phyloP scores from a whole-genome alignment of 495 filamentous ascomycete species.

The Cercophora newfieldiana region DNA sequence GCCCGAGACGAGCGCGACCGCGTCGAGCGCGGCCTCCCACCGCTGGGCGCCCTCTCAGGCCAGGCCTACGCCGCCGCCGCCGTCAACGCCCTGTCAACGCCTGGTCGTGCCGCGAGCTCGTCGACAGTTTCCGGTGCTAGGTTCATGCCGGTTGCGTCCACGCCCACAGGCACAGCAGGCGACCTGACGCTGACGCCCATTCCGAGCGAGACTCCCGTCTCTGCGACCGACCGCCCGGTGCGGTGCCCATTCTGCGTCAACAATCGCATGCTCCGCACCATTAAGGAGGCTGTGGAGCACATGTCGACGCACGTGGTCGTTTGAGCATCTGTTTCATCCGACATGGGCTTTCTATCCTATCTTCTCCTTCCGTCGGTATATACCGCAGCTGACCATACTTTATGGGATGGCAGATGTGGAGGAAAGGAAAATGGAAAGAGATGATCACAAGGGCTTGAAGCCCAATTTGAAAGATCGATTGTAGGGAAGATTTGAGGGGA shows the following conservation, averaged over 20 bases:
- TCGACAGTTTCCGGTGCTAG: slow-evolving; percentile 8
- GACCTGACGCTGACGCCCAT: slow-evolving; percentile 54
- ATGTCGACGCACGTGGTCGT: slow-evolving; percentile 60
- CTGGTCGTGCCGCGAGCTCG: slow-evolving; percentile 16
- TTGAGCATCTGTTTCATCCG: slow-evolving; percentile 20
- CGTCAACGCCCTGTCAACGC: slow-evolving; percentile 29
- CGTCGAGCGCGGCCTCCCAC: slow-evolving; percentile 43
- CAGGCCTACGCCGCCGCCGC: slow-evolving; percentile 36
- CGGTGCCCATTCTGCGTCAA: slow-evolving; percentile 59
- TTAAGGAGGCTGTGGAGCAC: slow-evolving; percentile 61
- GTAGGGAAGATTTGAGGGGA: no score
- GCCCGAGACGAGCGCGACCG: slow-evolving; percentile 47
- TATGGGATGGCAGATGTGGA: no score
- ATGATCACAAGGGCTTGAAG: no score
- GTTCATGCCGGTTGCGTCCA: slow-evolving; percentile 20
- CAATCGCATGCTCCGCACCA: slow-evolving; percentile 55
- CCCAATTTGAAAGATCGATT: no score
- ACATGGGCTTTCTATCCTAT: no score
- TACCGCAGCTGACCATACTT: no score
- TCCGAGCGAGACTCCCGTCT: slow-evolving; percentile 43
- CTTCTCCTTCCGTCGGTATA: no score
- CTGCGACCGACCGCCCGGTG: slow-evolving; percentile 48
- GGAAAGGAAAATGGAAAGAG: no score
- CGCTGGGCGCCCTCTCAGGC: slow-evolving; percentile 32
- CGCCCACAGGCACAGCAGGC: slow-evolving; percentile 22